Percentiles rank a stretch among this genome's conserved stretches.
Evolutionary conservation across 2,329 filamentous ascomycete species (phyloP).

Genomic region (Venturia carpophila): DNA sequence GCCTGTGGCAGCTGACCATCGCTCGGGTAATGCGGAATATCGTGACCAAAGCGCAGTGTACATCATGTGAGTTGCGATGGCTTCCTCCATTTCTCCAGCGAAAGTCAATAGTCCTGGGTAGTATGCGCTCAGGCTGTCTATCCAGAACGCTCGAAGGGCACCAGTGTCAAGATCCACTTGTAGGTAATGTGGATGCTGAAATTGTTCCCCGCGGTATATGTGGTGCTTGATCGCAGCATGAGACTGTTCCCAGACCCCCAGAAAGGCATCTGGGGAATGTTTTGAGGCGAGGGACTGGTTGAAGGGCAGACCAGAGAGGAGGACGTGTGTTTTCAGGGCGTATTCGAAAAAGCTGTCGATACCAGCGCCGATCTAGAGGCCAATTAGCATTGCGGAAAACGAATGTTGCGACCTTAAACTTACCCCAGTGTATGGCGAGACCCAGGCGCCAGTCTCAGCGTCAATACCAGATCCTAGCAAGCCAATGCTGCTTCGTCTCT

Average conservation of each 20-base stretch:
- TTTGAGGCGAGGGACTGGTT: conserved; percentile 42
- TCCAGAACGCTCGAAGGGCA: conserved; percentile 83
- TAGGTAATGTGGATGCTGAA: conserved; percentile 85
- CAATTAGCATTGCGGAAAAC: conserved; percentile 26
- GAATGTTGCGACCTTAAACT: conserved; percentile 23
- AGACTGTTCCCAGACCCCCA: conserved; percentile 75
- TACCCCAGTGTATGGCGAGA: conserved; percentile 70
- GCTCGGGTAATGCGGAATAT: conserved; percentile 86
- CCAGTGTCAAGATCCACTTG: conserved; percentile 85
- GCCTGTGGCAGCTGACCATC: conserved; percentile 81
- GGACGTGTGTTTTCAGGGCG: conserved; percentile 84
- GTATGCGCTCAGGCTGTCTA: conserved; percentile 91
- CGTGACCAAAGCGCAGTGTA: conserved; percentile 92
- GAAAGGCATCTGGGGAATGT: conserved; percentile 64
- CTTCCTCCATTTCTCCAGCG: conserved; percentile 84
- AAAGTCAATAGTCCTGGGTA: conserved; percentile 83
- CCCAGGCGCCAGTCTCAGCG: conserved; percentile 84
- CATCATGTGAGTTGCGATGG: conserved; percentile 79
- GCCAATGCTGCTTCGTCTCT: conserved; percentile 72
- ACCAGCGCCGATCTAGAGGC: conserved; percentile 70
- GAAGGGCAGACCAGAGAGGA: conserved; percentile 64
- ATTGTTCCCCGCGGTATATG: conserved; percentile 66
- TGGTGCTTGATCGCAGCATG: conserved; percentile 84
- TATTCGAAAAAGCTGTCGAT: conserved; percentile 99
- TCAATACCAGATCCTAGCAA: conserved; percentile 89